Conservation (phyloP, 768 basidiomycete genomes). For the Tulasnella sp. region DNA sequence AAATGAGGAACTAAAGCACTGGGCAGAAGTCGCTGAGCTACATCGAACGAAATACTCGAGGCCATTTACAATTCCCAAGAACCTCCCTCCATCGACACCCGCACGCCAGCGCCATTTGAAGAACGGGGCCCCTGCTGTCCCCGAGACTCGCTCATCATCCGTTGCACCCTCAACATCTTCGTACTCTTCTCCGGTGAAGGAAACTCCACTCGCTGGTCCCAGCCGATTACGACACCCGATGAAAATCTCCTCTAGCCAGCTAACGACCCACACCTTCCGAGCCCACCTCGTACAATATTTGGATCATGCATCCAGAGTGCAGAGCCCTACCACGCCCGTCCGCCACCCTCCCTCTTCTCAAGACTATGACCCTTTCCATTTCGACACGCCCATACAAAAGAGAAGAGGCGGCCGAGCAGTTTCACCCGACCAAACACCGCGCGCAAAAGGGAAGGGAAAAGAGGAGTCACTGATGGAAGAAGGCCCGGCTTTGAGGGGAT, state of each 20-base stretch:
- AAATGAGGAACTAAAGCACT: slow-evolving; percentile 61
- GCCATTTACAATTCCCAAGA: slow-evolving; percentile 51
- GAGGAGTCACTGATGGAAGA: background rate
- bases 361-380: slow-evolving; percentile 39
- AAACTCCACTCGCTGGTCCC: slow-evolving; percentile 1
- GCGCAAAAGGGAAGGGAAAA: background rate
- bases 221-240: slow-evolving; percentile 66
- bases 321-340: background rate
- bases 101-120: background rate
- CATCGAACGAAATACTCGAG: slow-evolving; percentile 51
- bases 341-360: background rate
- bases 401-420: slow-evolving; percentile 13
- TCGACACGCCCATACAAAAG: slow-evolving; percentile 25
- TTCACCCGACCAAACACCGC: slow-evolving; percentile 20
- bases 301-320: slow-evolving; percentile 39
- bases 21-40: slow-evolving; percentile 48
- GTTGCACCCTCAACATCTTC: slow-evolving; percentile 27
- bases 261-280: slow-evolving; percentile 67
- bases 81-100: background rate
- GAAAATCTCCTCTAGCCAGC: slow-evolving; percentile 58
- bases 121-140: slow-evolving; percentile 25
- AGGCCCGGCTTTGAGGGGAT: slow-evolving; percentile 40
- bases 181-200: slow-evolving; percentile 6
- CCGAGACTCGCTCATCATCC: slow-evolving; percentile 26
- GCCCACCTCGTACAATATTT: slow-evolving; percentile 77